Conservation (phyloP, 1,284 basidiomycete species). For the Irpex sp. region DNA sequence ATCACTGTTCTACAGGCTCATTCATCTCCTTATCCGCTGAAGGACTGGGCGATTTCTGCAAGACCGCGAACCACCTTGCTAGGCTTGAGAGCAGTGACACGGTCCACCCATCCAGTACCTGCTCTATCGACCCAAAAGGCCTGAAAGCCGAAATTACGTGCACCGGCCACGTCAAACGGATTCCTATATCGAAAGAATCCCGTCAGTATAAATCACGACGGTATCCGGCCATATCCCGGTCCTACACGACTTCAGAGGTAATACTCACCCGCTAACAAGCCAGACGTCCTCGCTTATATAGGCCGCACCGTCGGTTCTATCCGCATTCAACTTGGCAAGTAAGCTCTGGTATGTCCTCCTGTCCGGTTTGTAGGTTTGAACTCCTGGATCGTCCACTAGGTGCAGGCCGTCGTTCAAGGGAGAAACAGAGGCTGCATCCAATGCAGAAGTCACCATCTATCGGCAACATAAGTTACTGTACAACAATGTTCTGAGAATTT, state of each 20-base stretch:
- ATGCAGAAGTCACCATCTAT: constrained; percentile 24
- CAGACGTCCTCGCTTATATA: constrained; percentile 19
- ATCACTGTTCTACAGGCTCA: neutral
- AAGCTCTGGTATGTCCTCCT: constrained; percentile 23
- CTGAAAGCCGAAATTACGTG: constrained; percentile 22
- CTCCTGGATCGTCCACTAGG: constrained; percentile 16
- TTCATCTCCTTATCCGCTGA: neutral
- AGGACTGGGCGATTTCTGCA: constrained; percentile 13
- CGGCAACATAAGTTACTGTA: neutral
- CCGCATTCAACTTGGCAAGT: constrained; percentile 14
- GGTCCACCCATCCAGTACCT: constrained; percentile 25
- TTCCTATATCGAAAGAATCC: constrained; percentile 18
- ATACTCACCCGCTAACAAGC: constrained; percentile 28
- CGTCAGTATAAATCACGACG: neutral
- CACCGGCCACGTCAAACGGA: constrained; percentile 31
- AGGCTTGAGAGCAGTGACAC: constrained; percentile 9
- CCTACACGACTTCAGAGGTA: neutral
- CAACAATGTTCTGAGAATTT: too few species aligned
- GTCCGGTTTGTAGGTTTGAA: constrained; percentile 25
- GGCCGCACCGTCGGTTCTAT: neutral
- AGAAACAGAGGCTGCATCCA: constrained; percentile 14
- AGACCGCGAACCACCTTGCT: constrained; percentile 18
- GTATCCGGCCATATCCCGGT: neutral
- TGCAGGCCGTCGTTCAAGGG: constrained; percentile 10
- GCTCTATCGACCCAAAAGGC: constrained; percentile 29